Evolutionary conservation across 1,139 yeast genomes (phyloP).

Genomic region (Geotrichum klebahnii): DNA sequence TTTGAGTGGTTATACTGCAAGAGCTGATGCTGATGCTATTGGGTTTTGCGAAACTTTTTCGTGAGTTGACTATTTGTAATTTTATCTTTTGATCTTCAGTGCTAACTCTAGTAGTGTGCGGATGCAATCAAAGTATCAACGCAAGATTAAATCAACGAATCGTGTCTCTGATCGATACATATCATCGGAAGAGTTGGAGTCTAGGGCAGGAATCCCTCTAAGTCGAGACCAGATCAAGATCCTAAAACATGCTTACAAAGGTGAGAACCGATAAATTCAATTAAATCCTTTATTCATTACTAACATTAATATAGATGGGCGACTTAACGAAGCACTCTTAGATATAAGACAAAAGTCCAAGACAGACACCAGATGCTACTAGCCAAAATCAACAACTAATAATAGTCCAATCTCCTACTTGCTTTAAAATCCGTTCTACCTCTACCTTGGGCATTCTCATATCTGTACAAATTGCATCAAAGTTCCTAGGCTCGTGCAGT

Average conservation of each 20-base stretch:
- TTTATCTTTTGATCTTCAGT: background rate
- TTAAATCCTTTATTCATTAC: too few species aligned
- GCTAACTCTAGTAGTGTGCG: constrained; percentile 11
- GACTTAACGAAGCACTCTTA: constrained; percentile 44
- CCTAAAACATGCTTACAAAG: constrained; percentile 38
- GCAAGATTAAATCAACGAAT: constrained; percentile 31
- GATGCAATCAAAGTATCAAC: constrained; percentile 28
- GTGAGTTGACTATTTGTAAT: constrained; percentile 18
- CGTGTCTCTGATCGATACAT: constrained; percentile 28
- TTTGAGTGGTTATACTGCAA: constrained; percentile 13
- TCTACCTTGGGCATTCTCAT: constrained; percentile 54
- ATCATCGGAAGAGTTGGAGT: constrained; percentile 32
- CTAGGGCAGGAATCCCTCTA: constrained; percentile 37
- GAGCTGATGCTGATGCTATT: constrained; percentile 13
- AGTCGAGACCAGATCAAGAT: constrained; percentile 32
- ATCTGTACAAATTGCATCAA: constrained; percentile 72
- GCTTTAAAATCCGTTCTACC: constrained; percentile 38
- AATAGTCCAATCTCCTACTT: constrained; percentile 34
- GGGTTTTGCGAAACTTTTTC: constrained; percentile 24
- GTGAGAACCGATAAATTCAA: too few species aligned
- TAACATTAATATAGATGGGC: constrained; percentile 33
- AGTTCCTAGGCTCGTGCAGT: constrained; percentile 55
- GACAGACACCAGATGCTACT: constrained; percentile 41
- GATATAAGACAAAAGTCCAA: constrained; percentile 39
- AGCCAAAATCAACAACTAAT: constrained; percentile 26